Base-by-base conservation (phyloP, 306 rosid genomes). In the Ormosia semicastrata region DNA sequence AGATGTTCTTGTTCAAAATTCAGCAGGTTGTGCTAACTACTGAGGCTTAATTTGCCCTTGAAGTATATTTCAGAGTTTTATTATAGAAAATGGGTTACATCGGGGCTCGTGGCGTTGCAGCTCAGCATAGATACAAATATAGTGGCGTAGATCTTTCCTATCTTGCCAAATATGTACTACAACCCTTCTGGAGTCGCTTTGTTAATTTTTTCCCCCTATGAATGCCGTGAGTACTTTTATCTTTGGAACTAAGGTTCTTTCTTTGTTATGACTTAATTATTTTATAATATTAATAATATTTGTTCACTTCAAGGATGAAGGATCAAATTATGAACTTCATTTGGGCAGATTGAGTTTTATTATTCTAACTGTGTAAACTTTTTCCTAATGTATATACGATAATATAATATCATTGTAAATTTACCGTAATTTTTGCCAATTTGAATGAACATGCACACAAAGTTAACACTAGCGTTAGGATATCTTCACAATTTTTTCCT, bases 71-170 rank as follows among this genome's bases (percentile, higher is more conserved):
- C 46, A 12, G 39, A 85, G 86, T 62, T 72, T 62, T 43, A 49
- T 81, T 65, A 12, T 78, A 81, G 78, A 46, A 73, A 72, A 96
- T 96, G 99, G 97, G 96, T 30, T 96, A 92, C 84, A 86, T 96
- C 56, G 95, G 97, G 57, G 83, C 89, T 54, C 98, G 92, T 74
- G 98, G 99, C 74, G 91, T 90, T 49, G 88, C 92, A 63, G 90
- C 99, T 40, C 84, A 93, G 75, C 97, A 85, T 49, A 91, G 83
- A 82, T 89, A 92, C 87, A 93, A 92, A 86, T 96, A 94, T 73
- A 88, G 95, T 70, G 99, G 98, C 13, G 97, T 93, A 52, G 99
- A 93, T 86, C 90, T 92, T 88, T 96, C 99, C 14, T 89, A 84
- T 8, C 43, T 83, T n/a, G 97, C 99, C 85, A 93, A 92, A 96